Conservation (phyloP, 768 basidiomycete genomes). For the Lyophyllum decastes region DNA sequence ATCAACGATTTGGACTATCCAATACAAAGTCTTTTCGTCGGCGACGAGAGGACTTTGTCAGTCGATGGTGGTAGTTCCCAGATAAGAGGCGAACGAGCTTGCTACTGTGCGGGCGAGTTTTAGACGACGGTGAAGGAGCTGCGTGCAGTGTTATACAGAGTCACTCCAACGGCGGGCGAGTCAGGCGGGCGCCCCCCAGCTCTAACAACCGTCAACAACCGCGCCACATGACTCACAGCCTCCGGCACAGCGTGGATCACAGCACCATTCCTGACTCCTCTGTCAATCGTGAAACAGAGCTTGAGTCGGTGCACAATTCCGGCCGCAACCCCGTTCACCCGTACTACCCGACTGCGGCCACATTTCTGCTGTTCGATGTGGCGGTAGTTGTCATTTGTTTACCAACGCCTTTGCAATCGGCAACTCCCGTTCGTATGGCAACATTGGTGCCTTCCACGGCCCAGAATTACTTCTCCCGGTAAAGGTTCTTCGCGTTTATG, state of each 20-base stretch:
- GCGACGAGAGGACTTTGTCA: slow-evolving; percentile 23
- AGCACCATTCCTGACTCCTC: slow-evolving; percentile 8
- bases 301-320: neutral
- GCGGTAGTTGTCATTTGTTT: neutral
- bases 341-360: neutral
- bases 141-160: neutral
- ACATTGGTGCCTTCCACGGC: neutral
- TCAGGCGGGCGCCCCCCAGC: slow-evolving; percentile 19
- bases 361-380: neutral
- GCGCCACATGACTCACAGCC: slow-evolving; percentile 27
- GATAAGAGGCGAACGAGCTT: neutral
- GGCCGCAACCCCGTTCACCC: neutral
- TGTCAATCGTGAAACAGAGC: neutral
- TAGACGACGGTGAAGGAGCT: neutral
- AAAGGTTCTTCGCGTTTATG: neutral
- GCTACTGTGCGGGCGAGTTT: neutral
- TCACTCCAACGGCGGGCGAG: slow-evolving; percentile 21
- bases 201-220: slow-evolving; percentile 20
- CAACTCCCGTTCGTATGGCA: too few species aligned
- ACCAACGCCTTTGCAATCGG: neutral
- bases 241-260: slow-evolving; percentile 1
- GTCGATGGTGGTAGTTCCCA: slow-evolving; percentile 10
- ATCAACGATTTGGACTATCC: slow-evolving; percentile 46
- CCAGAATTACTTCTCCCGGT: neutral
- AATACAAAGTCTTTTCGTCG: slow-evolving; percentile 38